A percentile compares a stretch with the other conserved stretches of the same genome.
Conservation (phyloP, 441 rosid species). For the Croton laevigatus region DNA sequence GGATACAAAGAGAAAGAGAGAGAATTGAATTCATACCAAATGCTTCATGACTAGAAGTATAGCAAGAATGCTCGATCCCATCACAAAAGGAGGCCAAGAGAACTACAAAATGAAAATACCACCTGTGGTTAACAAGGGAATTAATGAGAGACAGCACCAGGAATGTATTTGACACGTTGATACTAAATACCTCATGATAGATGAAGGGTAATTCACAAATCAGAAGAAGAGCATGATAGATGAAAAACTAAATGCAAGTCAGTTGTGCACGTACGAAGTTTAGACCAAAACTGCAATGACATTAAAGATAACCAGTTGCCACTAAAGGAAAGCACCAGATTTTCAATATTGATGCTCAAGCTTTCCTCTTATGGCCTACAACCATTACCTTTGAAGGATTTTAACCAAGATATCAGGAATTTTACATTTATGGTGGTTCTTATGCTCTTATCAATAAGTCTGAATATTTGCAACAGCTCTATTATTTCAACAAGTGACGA, state of each 20-base stretch:
- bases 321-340: neutral
- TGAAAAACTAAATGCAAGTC: neutral
- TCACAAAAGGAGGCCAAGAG: constrained; percentile 95
- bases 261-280: constrained; percentile 3
- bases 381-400: neutral
- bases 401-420: neutral
- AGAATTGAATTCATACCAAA: constrained; percentile 49
- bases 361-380: neutral
- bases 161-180: constrained; percentile 6
- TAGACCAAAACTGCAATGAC: constrained; percentile 8
- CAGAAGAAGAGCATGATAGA: constrained; percentile 12
- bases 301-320: constrained; percentile 6
- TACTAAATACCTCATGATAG: constrained; percentile 5
- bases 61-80: constrained; percentile 85
- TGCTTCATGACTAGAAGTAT: constrained; percentile 84
- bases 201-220: constrained; percentile 10
- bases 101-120: constrained; percentile 79
- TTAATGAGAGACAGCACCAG: constrained; percentile 35
- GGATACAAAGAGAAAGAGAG: neutral
- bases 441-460: neutral
- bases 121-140: constrained; percentile 50
- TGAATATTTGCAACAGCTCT: neutral
- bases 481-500: neutral
- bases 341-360: neutral
- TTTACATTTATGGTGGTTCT: constrained; percentile 6